Evolutionary conservation across 495 filamentous ascomycete genomes (phyloP).

Genomic region (Diplogelasinospora grovesii): DNA sequence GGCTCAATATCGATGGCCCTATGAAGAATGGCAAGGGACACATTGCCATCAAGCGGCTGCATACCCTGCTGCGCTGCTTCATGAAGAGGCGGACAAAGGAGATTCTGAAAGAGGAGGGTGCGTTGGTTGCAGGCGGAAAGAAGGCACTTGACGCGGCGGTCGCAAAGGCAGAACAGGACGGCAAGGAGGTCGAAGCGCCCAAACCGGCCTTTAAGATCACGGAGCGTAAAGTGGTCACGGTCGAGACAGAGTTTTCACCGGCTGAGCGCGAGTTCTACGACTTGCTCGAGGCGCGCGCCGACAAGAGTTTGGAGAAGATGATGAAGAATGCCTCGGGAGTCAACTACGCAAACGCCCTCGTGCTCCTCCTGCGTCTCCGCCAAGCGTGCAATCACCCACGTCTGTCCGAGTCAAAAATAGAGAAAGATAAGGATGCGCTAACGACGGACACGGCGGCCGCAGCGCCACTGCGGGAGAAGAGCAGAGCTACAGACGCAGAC

Average conservation of each 20-base stretch:
- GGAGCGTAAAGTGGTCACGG: slow-evolving; percentile 75
- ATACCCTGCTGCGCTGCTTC: slow-evolving; percentile 76
- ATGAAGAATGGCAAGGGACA: slow-evolving; percentile 80
- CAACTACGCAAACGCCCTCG: slow-evolving; percentile 63
- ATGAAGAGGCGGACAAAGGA: slow-evolving; percentile 98
- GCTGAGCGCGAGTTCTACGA: slow-evolving; percentile 82
- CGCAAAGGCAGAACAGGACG: slow-evolving; percentile 41
- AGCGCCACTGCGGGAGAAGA: slow-evolving; percentile 40
- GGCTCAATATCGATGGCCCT: slow-evolving; percentile 76
- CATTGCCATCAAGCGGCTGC: slow-evolving; percentile 81
- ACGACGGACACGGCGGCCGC: slow-evolving; percentile 51
- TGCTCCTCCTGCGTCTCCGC: slow-evolving; percentile 77
- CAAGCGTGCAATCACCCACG: slow-evolving; percentile 94
- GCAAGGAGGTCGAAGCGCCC: slow-evolving; percentile 33
- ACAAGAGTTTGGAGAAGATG: slow-evolving; percentile 80
- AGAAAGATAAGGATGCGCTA: slow-evolving; percentile 80
- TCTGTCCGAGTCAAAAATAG: slow-evolving; percentile 74
- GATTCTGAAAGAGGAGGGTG: slow-evolving; percentile 76
- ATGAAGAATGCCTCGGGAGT: slow-evolving; percentile 52
- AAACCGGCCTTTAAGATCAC: slow-evolving; percentile 74
- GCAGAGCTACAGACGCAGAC: slow-evolving; percentile 42
- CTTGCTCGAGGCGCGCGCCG: slow-evolving; percentile 72
- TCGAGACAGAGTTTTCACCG: slow-evolving; percentile 70
- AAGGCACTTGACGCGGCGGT: slow-evolving; percentile 35
- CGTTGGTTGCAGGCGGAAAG: slow-evolving; percentile 64